Evolutionary conservation across 495 filamentous ascomycete genomes (phyloP).

Genomic region (Xylaria grammica): DNA sequence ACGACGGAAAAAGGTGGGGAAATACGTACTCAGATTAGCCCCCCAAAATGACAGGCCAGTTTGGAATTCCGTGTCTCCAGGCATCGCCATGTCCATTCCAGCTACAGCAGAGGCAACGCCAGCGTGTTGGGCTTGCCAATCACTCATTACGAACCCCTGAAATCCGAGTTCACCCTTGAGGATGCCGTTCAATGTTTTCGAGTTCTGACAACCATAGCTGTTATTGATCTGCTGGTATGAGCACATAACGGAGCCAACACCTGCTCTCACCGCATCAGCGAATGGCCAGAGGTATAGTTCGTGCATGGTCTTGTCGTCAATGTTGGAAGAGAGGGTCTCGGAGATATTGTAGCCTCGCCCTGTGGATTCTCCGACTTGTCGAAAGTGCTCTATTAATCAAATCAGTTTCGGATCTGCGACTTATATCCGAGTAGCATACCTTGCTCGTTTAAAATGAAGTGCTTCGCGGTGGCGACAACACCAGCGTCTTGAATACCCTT

Average conservation of each 20-base stretch:
- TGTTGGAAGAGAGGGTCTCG: slow-evolving; percentile 75
- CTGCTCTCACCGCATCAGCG: slow-evolving; percentile 53
- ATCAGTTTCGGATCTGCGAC: slow-evolving; percentile 9
- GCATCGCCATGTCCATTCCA: slow-evolving; percentile 95
- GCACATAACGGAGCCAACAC: slow-evolving; percentile 90
- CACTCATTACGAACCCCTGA: slow-evolving; percentile 92
- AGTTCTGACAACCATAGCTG: slow-evolving; percentile 84
- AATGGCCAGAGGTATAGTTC: slow-evolving; percentile 86
- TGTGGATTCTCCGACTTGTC: slow-evolving; percentile 68
- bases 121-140: slow-evolving; percentile 87
- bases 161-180: slow-evolving; percentile 93
- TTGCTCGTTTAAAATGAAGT: slow-evolving; percentile 75
- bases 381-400: slow-evolving; percentile 70
- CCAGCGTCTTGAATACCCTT: slow-evolving; percentile 84
- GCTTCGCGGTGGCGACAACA: slow-evolving; percentile 82
- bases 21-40: slow-evolving; percentile 63
- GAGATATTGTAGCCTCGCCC: slow-evolving; percentile 68
- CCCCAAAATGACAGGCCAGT: slow-evolving; percentile 81
- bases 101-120: slow-evolving; percentile 80
- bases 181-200: slow-evolving; percentile 76
- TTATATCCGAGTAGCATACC: slow-evolving; percentile 30
- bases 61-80: slow-evolving; percentile 80
- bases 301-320: slow-evolving; percentile 94
- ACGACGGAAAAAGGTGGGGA: not conserved
- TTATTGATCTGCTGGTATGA: slow-evolving; percentile 93